Conservation (phyloP, 1,284 basidiomycete genomes). For the Entoloma clypeatum region DNA sequence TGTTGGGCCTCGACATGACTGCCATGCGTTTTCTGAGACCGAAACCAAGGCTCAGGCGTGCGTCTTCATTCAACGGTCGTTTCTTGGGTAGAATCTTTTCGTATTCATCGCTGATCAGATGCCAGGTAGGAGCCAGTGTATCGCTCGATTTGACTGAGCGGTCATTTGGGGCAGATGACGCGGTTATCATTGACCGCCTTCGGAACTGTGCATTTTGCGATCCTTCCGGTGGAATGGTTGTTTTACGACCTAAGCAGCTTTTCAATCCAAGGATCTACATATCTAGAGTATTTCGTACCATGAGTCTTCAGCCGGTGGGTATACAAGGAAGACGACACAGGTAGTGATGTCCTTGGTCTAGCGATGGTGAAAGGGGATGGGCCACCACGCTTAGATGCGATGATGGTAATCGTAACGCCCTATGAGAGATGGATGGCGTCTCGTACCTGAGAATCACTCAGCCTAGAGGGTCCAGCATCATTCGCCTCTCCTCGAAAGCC, state of each 20-base stretch:
- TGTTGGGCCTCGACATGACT: constrained; percentile 11
- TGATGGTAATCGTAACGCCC: constrained; percentile 3
- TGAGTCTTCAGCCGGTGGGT: constrained; percentile 11
- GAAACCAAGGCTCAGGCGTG: constrained; percentile 9
- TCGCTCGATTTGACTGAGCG: constrained; percentile 16
- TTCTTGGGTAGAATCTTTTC: constrained; percentile 15
- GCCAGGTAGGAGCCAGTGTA: constrained; percentile 23
- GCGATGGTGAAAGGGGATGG: background rate
- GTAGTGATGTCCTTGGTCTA: constrained; percentile 4
- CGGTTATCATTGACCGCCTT: constrained; percentile 13
- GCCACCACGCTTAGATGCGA: background rate
- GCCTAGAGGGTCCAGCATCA: background rate
- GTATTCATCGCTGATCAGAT: constrained; percentile 23
- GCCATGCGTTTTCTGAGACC: constrained; percentile 18
- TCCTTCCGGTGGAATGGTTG: background rate
- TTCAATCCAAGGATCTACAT: background rate
- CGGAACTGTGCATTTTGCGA: constrained; percentile 7
- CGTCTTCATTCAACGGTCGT: constrained; percentile 17
- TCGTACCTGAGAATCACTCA: constrained; percentile 5
- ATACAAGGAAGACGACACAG: constrained; percentile 6
- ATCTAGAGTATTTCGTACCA: background rate
- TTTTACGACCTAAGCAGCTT: constrained; percentile 11
- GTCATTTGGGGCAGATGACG: constrained; percentile 5
- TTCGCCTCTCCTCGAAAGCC: too few species aligned
- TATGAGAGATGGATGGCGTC: background rate